Evolutionary conservation across 225 moss, liverwort and hornwort genomes (phyloP).

Genomic region (Asterella californica): DNA sequence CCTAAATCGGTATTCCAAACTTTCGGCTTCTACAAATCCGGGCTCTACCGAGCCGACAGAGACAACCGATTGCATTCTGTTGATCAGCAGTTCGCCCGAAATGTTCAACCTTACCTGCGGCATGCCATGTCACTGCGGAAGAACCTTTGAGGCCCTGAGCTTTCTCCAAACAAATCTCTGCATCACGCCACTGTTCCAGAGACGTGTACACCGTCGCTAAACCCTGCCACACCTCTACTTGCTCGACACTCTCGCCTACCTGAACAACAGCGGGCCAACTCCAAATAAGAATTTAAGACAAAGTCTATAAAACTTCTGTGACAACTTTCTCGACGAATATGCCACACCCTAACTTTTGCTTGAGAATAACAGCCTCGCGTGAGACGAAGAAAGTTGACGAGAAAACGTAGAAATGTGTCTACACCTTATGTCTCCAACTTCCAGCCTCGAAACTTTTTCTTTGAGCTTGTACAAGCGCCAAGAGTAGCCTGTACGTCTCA

Average conservation of each 20-base stretch:
- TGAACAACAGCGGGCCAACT: slow-evolving; percentile 25
- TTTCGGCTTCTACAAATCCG: background rate
- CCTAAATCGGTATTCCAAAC: background rate
- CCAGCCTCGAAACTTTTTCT: slow-evolving; percentile 73
- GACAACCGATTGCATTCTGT: too few relatives aligned
- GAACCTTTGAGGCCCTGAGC: slow-evolving; percentile 53
- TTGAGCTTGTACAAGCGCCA: slow-evolving; percentile 63
- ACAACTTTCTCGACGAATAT: background rate
- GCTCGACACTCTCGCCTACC: slow-evolving; percentile 51
- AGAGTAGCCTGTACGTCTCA: slow-evolving; percentile 54
- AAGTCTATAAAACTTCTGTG: background rate
- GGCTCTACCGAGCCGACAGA: too few relatives aligned
- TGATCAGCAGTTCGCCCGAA: too few relatives aligned
- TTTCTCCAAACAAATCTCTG: slow-evolving; percentile 75
- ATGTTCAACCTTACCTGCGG: slow-evolving; percentile 46
- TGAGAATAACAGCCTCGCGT: background rate
- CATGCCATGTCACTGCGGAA: slow-evolving; percentile 67
- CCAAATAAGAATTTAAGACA: background rate
- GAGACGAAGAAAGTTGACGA: background rate
- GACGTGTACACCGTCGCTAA: slow-evolving; percentile 69
- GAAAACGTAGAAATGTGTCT: background rate
- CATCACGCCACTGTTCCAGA: slow-evolving; percentile 85
- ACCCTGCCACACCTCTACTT: slow-evolving; percentile 87
- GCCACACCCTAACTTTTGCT: background rate
- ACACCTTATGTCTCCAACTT: slow-evolving; percentile 69